These are phyloP conservation scores for Penicillium capsulatum DNA, from an alignment of 2,329 filamentous ascomycete genomes.

Conservation along the genomic window DNA sequence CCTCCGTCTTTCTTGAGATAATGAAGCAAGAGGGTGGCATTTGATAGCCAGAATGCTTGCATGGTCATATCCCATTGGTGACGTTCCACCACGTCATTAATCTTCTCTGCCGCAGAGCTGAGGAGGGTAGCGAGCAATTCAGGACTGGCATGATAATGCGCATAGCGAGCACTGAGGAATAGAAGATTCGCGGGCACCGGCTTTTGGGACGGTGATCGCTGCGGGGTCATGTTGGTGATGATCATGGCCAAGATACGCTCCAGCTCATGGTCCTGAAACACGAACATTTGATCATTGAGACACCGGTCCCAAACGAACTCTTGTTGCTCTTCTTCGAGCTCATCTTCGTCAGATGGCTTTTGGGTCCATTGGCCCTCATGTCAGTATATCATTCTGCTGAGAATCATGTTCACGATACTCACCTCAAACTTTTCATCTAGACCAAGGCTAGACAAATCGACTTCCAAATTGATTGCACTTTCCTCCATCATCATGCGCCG, in stretches of 20 bases:
- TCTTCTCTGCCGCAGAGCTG: constrained; percentile 85
- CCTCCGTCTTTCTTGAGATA: constrained; percentile 93
- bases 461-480: constrained; percentile 92
- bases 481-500: constrained; percentile 96
- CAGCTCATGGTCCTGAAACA: constrained; percentile 92
- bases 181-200: constrained; percentile 96
- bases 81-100: constrained; percentile 91
- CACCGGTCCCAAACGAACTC: constrained; percentile 96
- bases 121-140: constrained; percentile 80
- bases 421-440: constrained; percentile 95
- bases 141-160: constrained; percentile 87
- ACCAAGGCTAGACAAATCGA: constrained; percentile 90
- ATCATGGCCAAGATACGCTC: constrained; percentile 90
- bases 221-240: constrained; percentile 96
- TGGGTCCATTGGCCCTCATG: neutral
- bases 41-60: constrained; percentile 97
- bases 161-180: constrained; percentile 91
- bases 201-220: constrained; percentile 93
- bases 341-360: constrained; percentile 69
- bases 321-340: constrained; percentile 81
- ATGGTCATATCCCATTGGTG: constrained; percentile 99
- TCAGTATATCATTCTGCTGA: constrained; percentile 3
- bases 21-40: constrained; percentile 89
- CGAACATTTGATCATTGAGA: constrained; percentile 98
- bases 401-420: too few species aligned